Conservation (phyloP, 2,329 filamentous ascomycete genomes). For the Fusarium mundagurra region DNA sequence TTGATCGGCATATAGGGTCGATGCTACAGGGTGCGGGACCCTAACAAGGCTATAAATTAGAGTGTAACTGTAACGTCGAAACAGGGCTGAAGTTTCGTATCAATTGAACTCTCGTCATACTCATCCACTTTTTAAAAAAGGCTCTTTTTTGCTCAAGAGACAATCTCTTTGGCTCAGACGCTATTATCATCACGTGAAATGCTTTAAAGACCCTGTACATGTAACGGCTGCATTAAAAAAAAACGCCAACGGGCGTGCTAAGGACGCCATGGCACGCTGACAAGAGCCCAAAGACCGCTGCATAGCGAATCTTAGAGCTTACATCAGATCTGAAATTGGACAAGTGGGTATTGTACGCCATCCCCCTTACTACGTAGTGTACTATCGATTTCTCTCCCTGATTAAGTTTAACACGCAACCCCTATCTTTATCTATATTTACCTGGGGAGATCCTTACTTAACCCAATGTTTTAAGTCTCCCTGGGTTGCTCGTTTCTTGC, state of each 20-base stretch:
- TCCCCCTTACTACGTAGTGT: slow-evolving; percentile 11
- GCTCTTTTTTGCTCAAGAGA: not conserved
- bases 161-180: not conserved
- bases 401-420: slow-evolving; percentile 3
- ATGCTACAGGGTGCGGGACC: not conserved
- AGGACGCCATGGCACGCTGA: not conserved
- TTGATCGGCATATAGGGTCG: slow-evolving; percentile 11
- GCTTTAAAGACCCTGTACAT: not conserved
- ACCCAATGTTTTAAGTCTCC: not conserved
- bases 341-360: slow-evolving; percentile 9
- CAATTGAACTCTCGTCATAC: not conserved
- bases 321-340: slow-evolving; percentile 18
- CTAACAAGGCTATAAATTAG: not conserved
- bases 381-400: slow-evolving; percentile 16
- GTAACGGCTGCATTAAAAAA: not conserved
- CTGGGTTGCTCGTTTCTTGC: not conserved
- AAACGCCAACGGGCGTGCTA: not conserved
- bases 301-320: not conserved
- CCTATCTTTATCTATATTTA: not conserved
- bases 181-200: not conserved
- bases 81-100: slow-evolving; percentile 18
- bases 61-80: slow-evolving; percentile 11
- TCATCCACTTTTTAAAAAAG: not conserved
- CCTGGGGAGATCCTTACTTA: not conserved
- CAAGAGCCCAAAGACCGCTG: not conserved